Percentiles rank a stretch among this genome's conserved stretches.
phyloP scores from a whole-genome alignment of 768 basidiomycete species.

The Kwoniella sp. region DNA sequence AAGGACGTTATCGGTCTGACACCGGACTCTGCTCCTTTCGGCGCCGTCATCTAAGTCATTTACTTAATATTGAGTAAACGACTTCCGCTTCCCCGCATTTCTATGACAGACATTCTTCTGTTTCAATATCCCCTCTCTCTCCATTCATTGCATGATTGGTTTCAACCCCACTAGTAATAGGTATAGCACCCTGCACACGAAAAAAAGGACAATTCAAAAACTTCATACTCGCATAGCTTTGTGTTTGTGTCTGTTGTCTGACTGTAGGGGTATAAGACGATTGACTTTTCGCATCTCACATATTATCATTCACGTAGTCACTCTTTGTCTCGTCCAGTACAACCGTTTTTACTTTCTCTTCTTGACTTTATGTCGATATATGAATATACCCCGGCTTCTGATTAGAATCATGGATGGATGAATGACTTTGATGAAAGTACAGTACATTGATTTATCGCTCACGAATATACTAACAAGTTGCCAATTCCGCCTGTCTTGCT shows the following conservation, averaged over 20 bases:
- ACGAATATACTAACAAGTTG: too few species aligned
- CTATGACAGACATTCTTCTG: neutral
- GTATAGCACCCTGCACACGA: neutral
- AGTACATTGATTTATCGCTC: too few species aligned
- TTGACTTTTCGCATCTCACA: neutral
- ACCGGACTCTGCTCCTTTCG: slow-evolving; percentile 44
- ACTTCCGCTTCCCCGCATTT: neutral
- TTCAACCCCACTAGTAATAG: neutral
- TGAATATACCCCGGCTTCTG: neutral
- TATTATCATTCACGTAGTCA: neutral
- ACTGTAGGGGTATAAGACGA: neutral
- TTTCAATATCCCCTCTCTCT: neutral
- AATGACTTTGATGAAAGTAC: slow-evolving; percentile 2
- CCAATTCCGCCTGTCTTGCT: too few species aligned
- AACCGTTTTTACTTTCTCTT: neutral
- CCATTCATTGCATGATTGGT: slow-evolving; percentile 3
- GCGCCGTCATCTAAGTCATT: slow-evolving; percentile 45
- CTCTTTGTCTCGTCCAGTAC: neutral
- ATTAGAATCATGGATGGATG: neutral
- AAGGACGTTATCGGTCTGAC: slow-evolving; percentile 64
- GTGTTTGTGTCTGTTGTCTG: neutral
- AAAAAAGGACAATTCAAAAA: neutral
- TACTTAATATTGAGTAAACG: too few species aligned
- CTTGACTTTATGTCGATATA: neutral
- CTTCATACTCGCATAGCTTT: neutral